Base-by-base conservation (phyloP, 306 rosid species). In the Malus orientalis region DNA sequence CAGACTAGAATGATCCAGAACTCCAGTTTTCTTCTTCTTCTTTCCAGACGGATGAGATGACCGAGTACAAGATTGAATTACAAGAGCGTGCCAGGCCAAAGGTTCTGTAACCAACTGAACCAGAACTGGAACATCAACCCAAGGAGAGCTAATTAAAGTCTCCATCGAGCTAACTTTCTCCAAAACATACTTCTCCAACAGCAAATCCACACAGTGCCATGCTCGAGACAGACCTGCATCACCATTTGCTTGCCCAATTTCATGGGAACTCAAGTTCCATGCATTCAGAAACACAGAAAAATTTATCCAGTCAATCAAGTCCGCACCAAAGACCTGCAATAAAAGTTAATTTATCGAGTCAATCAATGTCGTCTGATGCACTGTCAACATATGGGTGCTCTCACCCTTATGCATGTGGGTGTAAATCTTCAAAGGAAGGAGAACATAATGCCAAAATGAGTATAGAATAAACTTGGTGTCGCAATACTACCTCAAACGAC, bases 61-160 rank as follows among this genome's bases (percentile, higher is more conserved):
- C 47, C 96, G 95, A 59, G 88, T 63, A 73, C 89, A 88, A 75
- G 99, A 84, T 74, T 89, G 98, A 58, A 96, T 87, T 25, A 96
- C 85, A 33, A 96, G 96, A 78, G 88, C 89, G 73, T 93, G 98
- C 99, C 99, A 96, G 4, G 97, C 94, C 83, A 96, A 81, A 40
- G 99, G 96, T 85, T 88, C 99, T 13, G 93, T 82, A 80, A 96
- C 88, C 82, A 96, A 53, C 82, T 87, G 94, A 76, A 89, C 83
- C 76, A 96, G 70, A 81, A 84, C 81, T 66, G 91, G 82, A 71
- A 91, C 61, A 65, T 85, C 85, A 69, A 54, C 74, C 77, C 88
- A 86, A 60, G 93, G 86, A 81, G 89, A 81, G 79, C 71, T 86
- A 27, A 87, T 80, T 73, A 79, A 71, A 73, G 86, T 81, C 68